Percentiles rank a stretch among this genome's conserved stretches.
phyloP scores from a whole-genome alignment of 768 basidiomycete genomes.

The Suillus alpinus region DNA sequence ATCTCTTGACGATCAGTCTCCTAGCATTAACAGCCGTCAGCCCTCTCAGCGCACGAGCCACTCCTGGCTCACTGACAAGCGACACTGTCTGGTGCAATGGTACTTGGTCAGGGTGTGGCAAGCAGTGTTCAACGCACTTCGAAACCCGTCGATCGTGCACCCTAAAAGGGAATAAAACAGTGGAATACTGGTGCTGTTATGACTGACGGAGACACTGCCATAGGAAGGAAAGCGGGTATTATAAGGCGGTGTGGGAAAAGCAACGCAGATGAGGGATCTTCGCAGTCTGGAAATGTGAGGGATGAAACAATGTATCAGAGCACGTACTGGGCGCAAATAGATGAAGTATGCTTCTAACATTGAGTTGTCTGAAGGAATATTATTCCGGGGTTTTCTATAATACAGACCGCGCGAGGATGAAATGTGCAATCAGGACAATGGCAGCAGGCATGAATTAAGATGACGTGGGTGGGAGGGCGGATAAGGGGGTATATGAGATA shows the following conservation, averaged over 20 bases:
- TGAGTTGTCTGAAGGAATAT: background rate
- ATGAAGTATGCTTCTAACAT: background rate
- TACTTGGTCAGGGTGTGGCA: slow-evolving; percentile 10
- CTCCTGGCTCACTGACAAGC: background rate
- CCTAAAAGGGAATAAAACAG: background rate
- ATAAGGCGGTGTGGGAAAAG: background rate
- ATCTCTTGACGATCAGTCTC: background rate
- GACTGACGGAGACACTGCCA: background rate
- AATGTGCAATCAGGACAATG: slow-evolving; percentile 21
- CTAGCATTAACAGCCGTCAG: background rate
- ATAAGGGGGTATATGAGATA: slow-evolving; percentile 8
- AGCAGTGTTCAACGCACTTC: slow-evolving; percentile 7
- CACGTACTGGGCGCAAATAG: background rate
- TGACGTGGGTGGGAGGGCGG: slow-evolving; percentile 18
- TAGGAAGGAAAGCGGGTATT: background rate
- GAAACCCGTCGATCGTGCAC: slow-evolving; percentile 11
- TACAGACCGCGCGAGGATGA: slow-evolving; percentile 31
- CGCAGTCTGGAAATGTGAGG: background rate
- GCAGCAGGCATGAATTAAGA: slow-evolving; percentile 28
- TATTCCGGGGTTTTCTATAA: slow-evolving; percentile 22
- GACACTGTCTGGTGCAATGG: slow-evolving; percentile 9
- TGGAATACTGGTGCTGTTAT: slow-evolving; percentile 16
- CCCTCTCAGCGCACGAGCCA: background rate
- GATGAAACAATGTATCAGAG: background rate
- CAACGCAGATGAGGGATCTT: background rate